Percentiles rank a stretch among this genome's conserved stretches.
Conservation (phyloP, 345 rosid genomes). For the Hirschfeldia incana region DNA sequence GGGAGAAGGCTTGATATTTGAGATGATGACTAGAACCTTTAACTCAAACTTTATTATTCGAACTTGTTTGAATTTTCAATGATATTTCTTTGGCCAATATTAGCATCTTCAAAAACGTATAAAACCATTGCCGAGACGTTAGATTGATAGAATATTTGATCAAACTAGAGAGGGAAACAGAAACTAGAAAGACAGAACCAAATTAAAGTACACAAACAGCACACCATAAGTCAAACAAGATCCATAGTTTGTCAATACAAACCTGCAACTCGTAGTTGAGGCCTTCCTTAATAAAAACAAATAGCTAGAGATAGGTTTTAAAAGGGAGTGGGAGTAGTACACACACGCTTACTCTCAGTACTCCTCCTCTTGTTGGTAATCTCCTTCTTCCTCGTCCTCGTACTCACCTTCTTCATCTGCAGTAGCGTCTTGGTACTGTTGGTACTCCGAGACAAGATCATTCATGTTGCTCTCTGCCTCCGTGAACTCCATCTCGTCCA, state of each 20-base stretch:
- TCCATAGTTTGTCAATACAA: conserved; percentile 11
- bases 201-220: conserved; percentile 21
- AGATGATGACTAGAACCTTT: too few species aligned
- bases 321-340: background rate
- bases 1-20: too few species aligned
- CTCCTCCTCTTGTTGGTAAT: conserved; percentile 32
- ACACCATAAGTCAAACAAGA: conserved; percentile 4
- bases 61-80: too few species aligned
- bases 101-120: background rate
- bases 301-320: background rate
- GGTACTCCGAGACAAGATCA: conserved; percentile 86
- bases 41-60: too few species aligned
- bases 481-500: conserved; percentile 97
- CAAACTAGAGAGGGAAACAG: background rate
- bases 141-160: background rate
- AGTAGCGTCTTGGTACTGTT: conserved; percentile 81
- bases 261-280: conserved; percentile 37
- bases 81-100: too few species aligned
- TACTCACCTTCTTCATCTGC: conserved; percentile 62
- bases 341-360: conserved; percentile 31
- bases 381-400: conserved; percentile 58
- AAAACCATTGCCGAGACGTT: background rate
- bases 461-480: conserved; percentile 95
- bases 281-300: conserved; percentile 4
- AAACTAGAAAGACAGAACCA: background rate